A percentile compares a stretch with the other conserved stretches of the same genome.
Conservation (phyloP, 768 basidiomycete species). For the Heimioporus sp. region DNA sequence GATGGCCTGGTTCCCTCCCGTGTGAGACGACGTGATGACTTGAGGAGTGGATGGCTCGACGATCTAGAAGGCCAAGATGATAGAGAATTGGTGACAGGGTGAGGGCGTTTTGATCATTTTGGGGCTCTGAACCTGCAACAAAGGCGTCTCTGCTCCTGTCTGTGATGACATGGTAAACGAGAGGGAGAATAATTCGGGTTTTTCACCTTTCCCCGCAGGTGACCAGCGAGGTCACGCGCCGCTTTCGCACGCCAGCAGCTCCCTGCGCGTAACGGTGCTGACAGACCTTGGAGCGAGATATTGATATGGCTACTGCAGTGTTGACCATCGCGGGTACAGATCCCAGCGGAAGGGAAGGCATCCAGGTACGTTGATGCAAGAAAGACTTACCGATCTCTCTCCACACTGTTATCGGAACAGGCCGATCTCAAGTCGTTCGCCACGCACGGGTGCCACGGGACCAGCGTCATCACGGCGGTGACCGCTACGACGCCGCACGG, state of each 20-base stretch:
- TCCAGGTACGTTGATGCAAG: slow-evolving; percentile 55
- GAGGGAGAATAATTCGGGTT: too few species aligned
- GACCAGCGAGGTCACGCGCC: too few species aligned
- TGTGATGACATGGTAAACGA: too few species aligned
- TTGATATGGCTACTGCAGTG: slow-evolving; percentile 28
- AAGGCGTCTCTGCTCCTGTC: slow-evolving; percentile 61
- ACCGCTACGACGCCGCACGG: slow-evolving; percentile 89
- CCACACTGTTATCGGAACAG: slow-evolving; percentile 32
- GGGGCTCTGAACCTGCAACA: slow-evolving; percentile 40
- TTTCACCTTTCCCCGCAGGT: too few species aligned
- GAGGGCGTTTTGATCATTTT: slow-evolving; percentile 50
- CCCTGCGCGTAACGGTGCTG: too few species aligned
- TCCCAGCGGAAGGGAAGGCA: slow-evolving; percentile 83
- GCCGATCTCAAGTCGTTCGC: slow-evolving; percentile 88
- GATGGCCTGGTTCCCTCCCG: too few species aligned
- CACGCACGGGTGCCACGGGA: slow-evolving; percentile 74
- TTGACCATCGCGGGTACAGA: slow-evolving; percentile 83
- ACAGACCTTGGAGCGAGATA: too few species aligned
- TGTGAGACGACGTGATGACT: slow-evolving; percentile 72
- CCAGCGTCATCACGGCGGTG: slow-evolving; percentile 79
- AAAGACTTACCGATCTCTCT: neutral
- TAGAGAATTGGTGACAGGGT: slow-evolving; percentile 67
- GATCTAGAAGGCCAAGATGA: slow-evolving; percentile 71
- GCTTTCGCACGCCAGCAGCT: too few species aligned
- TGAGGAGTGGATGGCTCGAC: slow-evolving; percentile 74